Base-by-base conservation (phyloP, 2,329 filamentous ascomycete species). In the Claviceps humidiphila region DNA sequence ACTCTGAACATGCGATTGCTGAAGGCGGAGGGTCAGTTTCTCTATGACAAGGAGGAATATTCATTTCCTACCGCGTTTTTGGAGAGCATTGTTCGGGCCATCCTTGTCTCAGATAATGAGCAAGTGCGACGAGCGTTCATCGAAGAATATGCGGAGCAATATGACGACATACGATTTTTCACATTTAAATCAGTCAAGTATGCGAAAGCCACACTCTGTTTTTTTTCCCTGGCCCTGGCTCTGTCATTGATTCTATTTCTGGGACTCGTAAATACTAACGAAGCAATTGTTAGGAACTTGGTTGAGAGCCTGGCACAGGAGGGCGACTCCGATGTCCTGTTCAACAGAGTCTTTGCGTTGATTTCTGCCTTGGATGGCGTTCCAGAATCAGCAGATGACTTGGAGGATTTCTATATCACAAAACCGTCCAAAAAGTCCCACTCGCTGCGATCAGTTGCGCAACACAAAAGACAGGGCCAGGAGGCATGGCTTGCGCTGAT, bases 401-500 rank as follows among this genome's bases (percentile, higher is more conserved):
- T 90, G 7, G 76, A 82, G 55, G 76, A 81, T 57, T 88, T 87
- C 62, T 91, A 84, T 62, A 70, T 83, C 46, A 70, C 76, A 42
- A 68, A 76, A 50, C 83, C 85, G 8, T 75, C 77, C 59, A 85
- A 85, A 66, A 82, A 81, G 60, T 81, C 82, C 52, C 83, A 87
- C 58, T 69, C 76, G 16, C 70, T 90, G 13, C 74, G 74, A 47
- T 87, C 84, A 2, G 69, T 85, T 6, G 75, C 75, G 14, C 77
- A 84, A 54, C 87, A 90, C 70, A 91, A 87, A 69, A 85, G 80
- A 61, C 80, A 82, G 59, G 88, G 86, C 0, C 89, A 96, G 64
- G 84, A 89, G 54, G 87, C 89, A 3, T 97, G 91, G 91, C 71
- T 95, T 17, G 78, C 85, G 3, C 68, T 95, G 22, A 80, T 97